Evolutionary conservation across 192 early-diverging fungal species (phyloP), one percentile per base, ranked within the genome.

Genomic region (Linnemannia zychae): DNA sequence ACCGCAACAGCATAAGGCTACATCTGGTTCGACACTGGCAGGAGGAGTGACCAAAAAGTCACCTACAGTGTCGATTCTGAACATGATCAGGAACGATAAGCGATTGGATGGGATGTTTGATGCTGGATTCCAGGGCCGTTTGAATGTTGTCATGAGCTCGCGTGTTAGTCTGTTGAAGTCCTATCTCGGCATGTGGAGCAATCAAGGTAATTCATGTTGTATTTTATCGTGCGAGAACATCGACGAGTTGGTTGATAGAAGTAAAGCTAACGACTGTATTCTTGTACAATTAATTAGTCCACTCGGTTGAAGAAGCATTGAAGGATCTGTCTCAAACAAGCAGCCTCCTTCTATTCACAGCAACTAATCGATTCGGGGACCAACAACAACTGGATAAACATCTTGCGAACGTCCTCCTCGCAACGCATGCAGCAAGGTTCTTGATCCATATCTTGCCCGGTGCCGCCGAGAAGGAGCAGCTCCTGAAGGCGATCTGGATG

Each of bases 131-230:
- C 81, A 84, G 66, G 76, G 70, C 17, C 67, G 74, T 40, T 50
- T 84, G 36, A 84, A 84, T 50, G 81, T 84, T 44, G 81, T 84
- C 11, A 84, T 84, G 81, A 84, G 81, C 17, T 84, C 81, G 5
- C 75, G 81, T 12, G 76, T 84, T 36, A 84, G 81, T 33, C 24
- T 84, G 18, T 36, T 84, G n/a, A 84, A 84, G 37, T 78, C 76
- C 37, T 84, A 84, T 75, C 81, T 84, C 0, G 81, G 81, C 63
- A 84, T 84, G 76, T 84, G 81, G 81, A 69, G 72, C 22, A 74
- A 66, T 71, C 81, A 84, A 78, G 81, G 81, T 84, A 78, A 67
- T 4, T 4, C 22, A 28, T 63, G 24, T 63, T 31, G 11, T 13
- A 13, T 12, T 15, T 7, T 22, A 20, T 11, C 22, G 20, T 57